Evolutionary conservation across 257 asterid genomes (phyloP).

Genomic region (Asclepias syriaca): DNA sequence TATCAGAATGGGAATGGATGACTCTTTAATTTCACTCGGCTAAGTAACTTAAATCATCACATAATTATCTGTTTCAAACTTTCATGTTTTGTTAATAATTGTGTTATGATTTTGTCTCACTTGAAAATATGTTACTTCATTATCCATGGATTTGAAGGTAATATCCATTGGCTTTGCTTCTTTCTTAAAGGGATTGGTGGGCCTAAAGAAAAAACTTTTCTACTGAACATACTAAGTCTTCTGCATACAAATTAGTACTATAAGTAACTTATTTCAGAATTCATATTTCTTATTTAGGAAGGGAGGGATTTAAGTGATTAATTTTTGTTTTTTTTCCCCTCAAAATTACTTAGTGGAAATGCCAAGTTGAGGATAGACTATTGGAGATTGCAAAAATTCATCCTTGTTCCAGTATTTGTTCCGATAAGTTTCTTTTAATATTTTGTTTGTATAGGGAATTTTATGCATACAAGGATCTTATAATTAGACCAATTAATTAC

Average conservation of each 20-base stretch:
- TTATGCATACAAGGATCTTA: neutral
- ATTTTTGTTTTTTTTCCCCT: no score
- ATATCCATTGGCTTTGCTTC: neutral
- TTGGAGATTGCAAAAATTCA: neutral
- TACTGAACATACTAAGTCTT: neutral
- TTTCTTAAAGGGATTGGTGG: no score
- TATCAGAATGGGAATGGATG: neutral
- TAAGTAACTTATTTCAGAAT: neutral
- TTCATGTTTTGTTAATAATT: neutral
- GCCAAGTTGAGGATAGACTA: neutral
- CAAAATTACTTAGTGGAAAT: neutral
- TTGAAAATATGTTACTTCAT: neutral
- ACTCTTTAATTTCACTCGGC: neutral
- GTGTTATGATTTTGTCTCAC: neutral
- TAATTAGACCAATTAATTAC: neutral
- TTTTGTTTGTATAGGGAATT: neutral
- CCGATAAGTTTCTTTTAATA: no score
- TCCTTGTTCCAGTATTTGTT: neutral
- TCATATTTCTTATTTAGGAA: neutral
- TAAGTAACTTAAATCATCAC: neutral
- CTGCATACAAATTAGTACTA: neutral
- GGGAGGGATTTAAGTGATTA: neutral
- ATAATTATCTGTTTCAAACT: neutral
- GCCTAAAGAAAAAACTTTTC: no score
- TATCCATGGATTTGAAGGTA: neutral